Percentiles rank a stretch among this genome's conserved stretches.
Evolutionary conservation across 2,329 filamentous ascomycete genomes (phyloP).

Genomic region (Chaetomium olivaceum): DNA sequence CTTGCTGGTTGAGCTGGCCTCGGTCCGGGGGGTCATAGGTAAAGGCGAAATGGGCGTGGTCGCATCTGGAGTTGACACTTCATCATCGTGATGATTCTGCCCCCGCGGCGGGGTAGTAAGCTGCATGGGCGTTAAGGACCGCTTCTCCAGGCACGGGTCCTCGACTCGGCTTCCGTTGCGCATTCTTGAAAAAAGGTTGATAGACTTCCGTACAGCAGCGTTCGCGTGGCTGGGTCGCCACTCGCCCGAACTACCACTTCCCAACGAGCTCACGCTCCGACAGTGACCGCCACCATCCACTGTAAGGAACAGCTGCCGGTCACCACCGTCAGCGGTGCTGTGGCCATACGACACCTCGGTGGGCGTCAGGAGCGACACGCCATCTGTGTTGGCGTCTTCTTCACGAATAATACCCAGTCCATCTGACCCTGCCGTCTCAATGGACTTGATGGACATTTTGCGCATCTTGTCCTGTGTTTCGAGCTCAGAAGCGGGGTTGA

Average conservation of each 20-base stretch:
- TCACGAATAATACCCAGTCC: conserved; percentile 26
- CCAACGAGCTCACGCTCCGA: conserved; percentile 25
- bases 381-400: conserved; percentile 12
- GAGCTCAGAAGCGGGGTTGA: conserved; percentile 7
- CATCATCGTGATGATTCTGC: conserved; percentile 1
- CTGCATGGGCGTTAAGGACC: conserved; percentile 28
- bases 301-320: conserved; percentile 1
- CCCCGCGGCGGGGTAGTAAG: conserved; percentile 11
- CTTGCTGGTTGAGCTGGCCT: background rate
- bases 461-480: conserved; percentile 5
- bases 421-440: conserved; percentile 13
- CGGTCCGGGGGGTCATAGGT: background rate
- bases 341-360: conserved; percentile 20
- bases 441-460: conserved; percentile 18
- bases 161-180: conserved; percentile 20
- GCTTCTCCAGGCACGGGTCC: conserved; percentile 28
- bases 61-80: background rate
- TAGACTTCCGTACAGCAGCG: conserved; percentile 9
- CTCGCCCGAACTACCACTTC: conserved; percentile 25
- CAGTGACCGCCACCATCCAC: background rate
- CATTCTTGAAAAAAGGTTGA: conserved; percentile 26
- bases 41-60: conserved; percentile 11
- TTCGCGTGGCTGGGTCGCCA: conserved; percentile 17
- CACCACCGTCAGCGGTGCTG: conserved; percentile 8
- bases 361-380: conserved; percentile 23